A percentile compares a stretch with the other conserved stretches of the same genome.
Evolutionary conservation across 164 flowering plant species (phyloP).

Genomic region (Vitis amurensis): DNA sequence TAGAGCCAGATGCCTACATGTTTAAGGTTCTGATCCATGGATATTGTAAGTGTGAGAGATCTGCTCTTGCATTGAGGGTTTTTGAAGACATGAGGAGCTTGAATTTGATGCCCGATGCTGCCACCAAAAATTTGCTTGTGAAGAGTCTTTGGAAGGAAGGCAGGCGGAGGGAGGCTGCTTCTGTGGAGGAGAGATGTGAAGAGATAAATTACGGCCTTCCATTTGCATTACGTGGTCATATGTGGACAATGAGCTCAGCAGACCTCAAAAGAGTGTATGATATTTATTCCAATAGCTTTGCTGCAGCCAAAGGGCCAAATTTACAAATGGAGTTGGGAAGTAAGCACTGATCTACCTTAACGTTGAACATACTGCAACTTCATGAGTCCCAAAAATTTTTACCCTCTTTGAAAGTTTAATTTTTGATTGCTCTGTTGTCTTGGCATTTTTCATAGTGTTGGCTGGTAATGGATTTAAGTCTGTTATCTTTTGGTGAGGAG

Average conservation of each 20-base stretch:
- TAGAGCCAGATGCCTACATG: slow-evolving; percentile 83
- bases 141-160: slow-evolving; percentile 95
- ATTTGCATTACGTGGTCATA: slow-evolving; percentile 51
- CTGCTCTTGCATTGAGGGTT: slow-evolving; percentile 73
- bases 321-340: neutral
- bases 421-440: no score
- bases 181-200: slow-evolving; percentile 63
- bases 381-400: no score
- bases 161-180: slow-evolving; percentile 80
- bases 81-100: slow-evolving; percentile 76
- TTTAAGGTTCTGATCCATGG: slow-evolving; percentile 65
- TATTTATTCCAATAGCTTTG: slow-evolving; percentile 44
- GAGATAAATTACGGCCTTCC: slow-evolving; percentile 46
- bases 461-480: no score
- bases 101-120: slow-evolving; percentile 58
- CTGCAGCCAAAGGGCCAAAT: neutral
- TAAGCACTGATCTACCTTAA: neutral
- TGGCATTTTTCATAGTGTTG: no score
- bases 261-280: slow-evolving; percentile 49
- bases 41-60: slow-evolving; percentile 69
- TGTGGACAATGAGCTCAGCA: slow-evolving; percentile 59
- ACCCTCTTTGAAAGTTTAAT: neutral
- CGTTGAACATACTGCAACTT: neutral
- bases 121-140: slow-evolving; percentile 76
- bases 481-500: no score